Base-by-base conservation (phyloP, 371 early-diverging fungal species). In the Neoconidiobolus thromboides region DNA sequence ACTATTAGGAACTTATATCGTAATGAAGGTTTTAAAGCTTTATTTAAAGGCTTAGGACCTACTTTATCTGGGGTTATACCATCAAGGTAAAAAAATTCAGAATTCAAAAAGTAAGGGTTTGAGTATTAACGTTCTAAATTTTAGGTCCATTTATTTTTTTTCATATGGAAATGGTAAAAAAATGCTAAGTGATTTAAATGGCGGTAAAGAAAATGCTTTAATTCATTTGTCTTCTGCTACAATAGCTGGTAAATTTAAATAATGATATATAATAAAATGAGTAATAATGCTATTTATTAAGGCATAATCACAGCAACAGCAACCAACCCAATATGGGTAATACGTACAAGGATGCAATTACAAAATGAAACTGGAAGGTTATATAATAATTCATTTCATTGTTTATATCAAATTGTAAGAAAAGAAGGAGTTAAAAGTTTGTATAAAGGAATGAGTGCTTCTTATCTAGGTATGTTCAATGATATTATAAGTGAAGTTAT, bases 241-340 rank as follows among this genome's bases (percentile, higher is more conserved):
- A 0, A 74, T 82, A 3, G 93, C 97, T 1, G 93, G 94, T 51
- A 69, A 26, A 26, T 26, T 26, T 26, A 26, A 26, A 26, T 26
- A 26, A 26, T 26, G 26, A 26, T 26, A 26, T 26, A 26, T 26
- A 26, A 26, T 26, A 26, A 26, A 26, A 26, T 26, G 26, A 26
- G 26, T 26, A 26, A 26, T 26, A 26, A 26, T 26, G 26, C 26
- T 26, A 26, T 26, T 26, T 26, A 26, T 26, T 26, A 26, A 26
- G 26, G 26, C 26, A 26, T 85, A 44, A 74, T 84, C 4, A 88
- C 89, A 1, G 80, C 91, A 0, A 80, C 86, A 0, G 70, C 71
- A 7, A 93, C 96, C 5, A 95, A 91, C 67, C 97, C 97, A 0
- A 93, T 96, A 3, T 96, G 97, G 97, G 78, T 95, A 54, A 80